phyloP scores from a whole-genome alignment of 2,329 filamentous ascomycete species.

The Tolypocladium nubicola region DNA sequence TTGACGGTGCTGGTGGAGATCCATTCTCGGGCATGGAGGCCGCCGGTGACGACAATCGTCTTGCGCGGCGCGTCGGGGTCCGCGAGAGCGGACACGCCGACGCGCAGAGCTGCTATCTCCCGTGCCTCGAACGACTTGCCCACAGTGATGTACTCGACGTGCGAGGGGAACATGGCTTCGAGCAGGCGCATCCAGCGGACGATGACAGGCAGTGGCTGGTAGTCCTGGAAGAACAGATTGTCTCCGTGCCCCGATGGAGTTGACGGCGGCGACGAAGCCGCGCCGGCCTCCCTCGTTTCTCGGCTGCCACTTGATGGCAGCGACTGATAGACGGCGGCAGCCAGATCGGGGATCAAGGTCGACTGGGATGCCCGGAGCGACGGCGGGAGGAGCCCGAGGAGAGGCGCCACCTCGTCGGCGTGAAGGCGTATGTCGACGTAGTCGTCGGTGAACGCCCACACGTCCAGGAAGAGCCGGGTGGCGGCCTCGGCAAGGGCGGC shows the following conservation, averaged over 20 bases:
- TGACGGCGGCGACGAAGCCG: conserved; percentile 16
- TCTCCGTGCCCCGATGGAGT: conserved; percentile 31
- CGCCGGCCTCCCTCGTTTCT: conserved; percentile 12
- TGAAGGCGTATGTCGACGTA: conserved; percentile 79
- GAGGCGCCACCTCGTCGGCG: conserved; percentile 63
- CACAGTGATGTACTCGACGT: conserved; percentile 62
- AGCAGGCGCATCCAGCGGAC: conserved; percentile 87
- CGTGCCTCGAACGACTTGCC: conserved; percentile 84
- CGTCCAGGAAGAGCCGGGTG: conserved; percentile 69
- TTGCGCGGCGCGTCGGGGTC: conserved; percentile 44
- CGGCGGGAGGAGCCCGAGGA: conserved; percentile 67
- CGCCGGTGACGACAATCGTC: conserved; percentile 73
- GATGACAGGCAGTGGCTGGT: conserved; percentile 76
- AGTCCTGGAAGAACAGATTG: conserved; percentile 84
- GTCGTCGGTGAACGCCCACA: conserved; percentile 76
- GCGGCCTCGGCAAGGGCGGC: conserved; percentile 61
- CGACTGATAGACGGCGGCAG: conserved; percentile 59
- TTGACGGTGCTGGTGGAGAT: conserved; percentile 86
- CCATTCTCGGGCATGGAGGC: conserved; percentile 93
- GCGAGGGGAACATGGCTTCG: conserved; percentile 78
- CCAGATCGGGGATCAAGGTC: conserved; percentile 70
- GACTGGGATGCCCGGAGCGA: conserved; percentile 63
- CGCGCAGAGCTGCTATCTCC: conserved; percentile 70
- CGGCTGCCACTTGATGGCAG: conserved; percentile 13
- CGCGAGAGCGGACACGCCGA: conserved; percentile 47